Percentiles rank a stretch among this genome's conserved stretches.
Conservation (phyloP, 768 basidiomycete genomes). For the Suillus decipiens region DNA sequence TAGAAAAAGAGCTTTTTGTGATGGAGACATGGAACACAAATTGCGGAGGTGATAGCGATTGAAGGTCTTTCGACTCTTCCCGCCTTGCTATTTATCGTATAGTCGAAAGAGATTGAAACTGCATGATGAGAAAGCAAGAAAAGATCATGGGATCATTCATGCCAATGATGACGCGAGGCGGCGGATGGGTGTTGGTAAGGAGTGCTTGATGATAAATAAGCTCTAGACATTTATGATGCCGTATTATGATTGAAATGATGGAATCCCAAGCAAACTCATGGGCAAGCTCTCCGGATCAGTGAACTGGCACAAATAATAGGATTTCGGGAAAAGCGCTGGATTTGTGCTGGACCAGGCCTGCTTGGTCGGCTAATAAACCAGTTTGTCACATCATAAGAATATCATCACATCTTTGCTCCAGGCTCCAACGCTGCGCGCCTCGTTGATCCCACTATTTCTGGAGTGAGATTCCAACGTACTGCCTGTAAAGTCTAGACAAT, state of each 20-base stretch:
- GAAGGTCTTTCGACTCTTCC: not conserved
- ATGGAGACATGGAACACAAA: constrained; percentile 24
- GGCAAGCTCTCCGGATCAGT: not conserved
- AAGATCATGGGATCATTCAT: not conserved
- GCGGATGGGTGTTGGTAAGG: not conserved
- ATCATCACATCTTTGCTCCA: too few species aligned
- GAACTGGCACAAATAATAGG: too few species aligned
- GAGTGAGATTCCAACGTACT: too few species aligned
- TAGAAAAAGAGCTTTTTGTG: constrained; percentile 32
- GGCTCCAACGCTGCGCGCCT: too few species aligned
- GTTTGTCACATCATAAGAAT: too few species aligned
- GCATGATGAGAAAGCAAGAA: not conserved
- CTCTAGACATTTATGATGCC: too few species aligned
- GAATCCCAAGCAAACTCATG: not conserved
- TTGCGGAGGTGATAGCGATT: not conserved
- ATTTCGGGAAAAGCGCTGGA: too few species aligned
- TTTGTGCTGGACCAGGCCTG: too few species aligned
- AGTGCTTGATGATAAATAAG: not conserved
- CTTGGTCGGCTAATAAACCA: too few species aligned
- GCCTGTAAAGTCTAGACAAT: too few species aligned
- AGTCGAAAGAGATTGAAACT: not conserved
- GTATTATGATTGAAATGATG: not conserved
- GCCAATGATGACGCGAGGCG: too few species aligned
- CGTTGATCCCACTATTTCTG: too few species aligned
- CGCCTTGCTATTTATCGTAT: not conserved